These are phyloP conservation scores for Ottelia alismoides DNA, from an alignment of 106 monocot species.

Conservation along the genomic window DNA sequence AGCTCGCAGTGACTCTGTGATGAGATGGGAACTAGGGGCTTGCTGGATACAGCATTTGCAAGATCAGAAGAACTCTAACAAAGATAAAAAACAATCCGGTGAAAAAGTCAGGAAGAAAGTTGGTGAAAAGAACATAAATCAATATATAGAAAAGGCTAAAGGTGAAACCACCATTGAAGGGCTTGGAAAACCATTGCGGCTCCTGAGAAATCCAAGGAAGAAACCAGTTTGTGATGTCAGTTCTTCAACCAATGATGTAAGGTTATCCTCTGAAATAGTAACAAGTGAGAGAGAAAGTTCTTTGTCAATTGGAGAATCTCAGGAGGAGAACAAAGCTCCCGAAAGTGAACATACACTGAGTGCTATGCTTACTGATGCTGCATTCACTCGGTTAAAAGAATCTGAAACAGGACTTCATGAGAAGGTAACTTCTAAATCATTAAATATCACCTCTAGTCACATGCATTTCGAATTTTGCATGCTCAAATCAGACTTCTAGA, in stretches of 20 bases:
- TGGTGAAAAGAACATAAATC: constrained; percentile 30
- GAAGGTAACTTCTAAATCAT: constrained; percentile 42
- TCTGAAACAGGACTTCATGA: constrained; percentile 86
- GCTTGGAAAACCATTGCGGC: constrained; percentile 91
- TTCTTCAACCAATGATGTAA: constrained; percentile 12
- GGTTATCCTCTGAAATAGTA: constrained; percentile 14
- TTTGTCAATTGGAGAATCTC: constrained; percentile 1
- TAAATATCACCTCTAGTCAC: too few species aligned
- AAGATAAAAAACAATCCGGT: constrained; percentile 57
- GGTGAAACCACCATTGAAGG: constrained; percentile 78
- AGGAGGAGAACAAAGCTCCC: constrained; percentile 23
- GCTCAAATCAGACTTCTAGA: too few species aligned
- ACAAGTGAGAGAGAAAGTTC: constrained; percentile 19
- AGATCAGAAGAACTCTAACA: constrained; percentile 75
- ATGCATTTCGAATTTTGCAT: too few species aligned
- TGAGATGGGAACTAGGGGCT: constrained; percentile 98
- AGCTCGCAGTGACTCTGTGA: constrained; percentile 26
- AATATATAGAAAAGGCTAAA: constrained; percentile 19
- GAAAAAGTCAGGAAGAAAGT: constrained; percentile 72
- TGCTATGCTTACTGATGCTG: constrained; percentile 56
- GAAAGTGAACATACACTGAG: constrained; percentile 43
- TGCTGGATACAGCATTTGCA: constrained; percentile 99
- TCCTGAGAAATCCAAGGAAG: constrained; percentile 66
- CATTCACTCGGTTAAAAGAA: constrained; percentile 73
- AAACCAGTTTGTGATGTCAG: constrained; percentile 30